Conservation (phyloP, 169 alveolate genomes). For the Cryptosporidium sp. region DNA sequence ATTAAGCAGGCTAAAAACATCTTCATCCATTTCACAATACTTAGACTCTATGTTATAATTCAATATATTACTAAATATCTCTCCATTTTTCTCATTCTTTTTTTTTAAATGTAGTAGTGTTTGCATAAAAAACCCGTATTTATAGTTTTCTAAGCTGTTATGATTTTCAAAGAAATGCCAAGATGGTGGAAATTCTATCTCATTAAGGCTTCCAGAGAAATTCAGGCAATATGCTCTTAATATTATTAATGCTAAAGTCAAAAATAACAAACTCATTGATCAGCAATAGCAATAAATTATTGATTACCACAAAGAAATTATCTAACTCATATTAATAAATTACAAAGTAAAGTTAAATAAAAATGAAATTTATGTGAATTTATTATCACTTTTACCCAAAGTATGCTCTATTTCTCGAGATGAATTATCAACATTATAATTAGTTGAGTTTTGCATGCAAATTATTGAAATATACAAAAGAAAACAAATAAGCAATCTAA, state of each 20-base stretch:
- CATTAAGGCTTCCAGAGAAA: neutral
- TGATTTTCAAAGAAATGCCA: slow-evolving; percentile 76
- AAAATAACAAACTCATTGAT: slow-evolving; percentile 11
- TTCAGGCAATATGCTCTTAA: neutral
- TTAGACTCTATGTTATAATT: slow-evolving; percentile 13
- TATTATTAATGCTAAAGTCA: slow-evolving; percentile 1
- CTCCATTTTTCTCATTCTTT: neutral
- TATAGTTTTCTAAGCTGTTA: slow-evolving; percentile 44
- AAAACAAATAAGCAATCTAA: neutral
- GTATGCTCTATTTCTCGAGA: slow-evolving; percentile 29
- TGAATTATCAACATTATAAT: neutral
- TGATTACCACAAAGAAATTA: neutral
- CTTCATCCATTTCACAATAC: slow-evolving; percentile 9
- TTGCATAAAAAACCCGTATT: slow-evolving; percentile 42
- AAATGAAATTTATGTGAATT: neutral
- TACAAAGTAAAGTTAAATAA: neutral
- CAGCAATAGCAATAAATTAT: neutral
- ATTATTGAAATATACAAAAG: neutral
- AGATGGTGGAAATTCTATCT: slow-evolving; percentile 69
- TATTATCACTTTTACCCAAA: slow-evolving; percentile 13
- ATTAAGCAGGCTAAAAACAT: neutral
- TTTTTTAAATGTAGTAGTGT: slow-evolving; percentile 1
- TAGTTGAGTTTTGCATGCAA: slow-evolving; percentile 11
- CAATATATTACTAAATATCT: neutral
- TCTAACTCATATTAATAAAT: neutral